Evolutionary conservation across 768 basidiomycete genomes (phyloP), one percentile per base, ranked within the genome.

Genomic region (Hemileccinum impolitum): DNA sequence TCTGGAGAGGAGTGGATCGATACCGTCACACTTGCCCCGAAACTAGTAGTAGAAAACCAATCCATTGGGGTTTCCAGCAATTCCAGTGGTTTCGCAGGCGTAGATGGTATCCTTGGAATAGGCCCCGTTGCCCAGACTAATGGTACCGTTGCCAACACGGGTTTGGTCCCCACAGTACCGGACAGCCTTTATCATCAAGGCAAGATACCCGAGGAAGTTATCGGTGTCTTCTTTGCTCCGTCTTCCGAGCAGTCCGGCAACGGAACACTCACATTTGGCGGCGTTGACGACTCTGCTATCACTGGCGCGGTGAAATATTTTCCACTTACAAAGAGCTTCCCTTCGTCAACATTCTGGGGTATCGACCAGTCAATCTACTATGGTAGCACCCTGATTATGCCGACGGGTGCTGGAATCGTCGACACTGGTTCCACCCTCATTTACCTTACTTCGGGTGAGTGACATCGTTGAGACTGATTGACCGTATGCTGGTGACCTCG

Each of bases 161-260:
- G 31, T 13, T n/a, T 23, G 6, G 52, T 67, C 25, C 62, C 66
- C 9, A 72, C 70, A 14, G 66, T 72, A 15, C 63, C 61, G 5
- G 64, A 71, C 60, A 69, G 64, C 50, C 64, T 70, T 3, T 65
- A 54, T 52, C 40, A 26, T 19, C 62, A 66, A 45, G 63, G 66
- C 26, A 44, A 52, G 3, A 69, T 71, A 45, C 34, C 32, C 14
- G 25, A 51, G 10, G 51, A 60, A 17, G 48, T 62, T 4, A 46
- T 71, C 43, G 64, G 64, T 11, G 53, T 71, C 15, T 66, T 59
- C 30, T 70, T 67, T 54, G 58, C 49, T 23, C 62, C 63, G 10
- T 28, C 48, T 21, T 48, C 58, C 13, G 57, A 34, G 19, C 4
- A 31, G 19, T 58, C 58, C 32, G 60, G 55, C 36, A 53, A 51